Conservation (phyloP, 2,329 filamentous ascomycete species). For the Achaetomium macrosporum region DNA sequence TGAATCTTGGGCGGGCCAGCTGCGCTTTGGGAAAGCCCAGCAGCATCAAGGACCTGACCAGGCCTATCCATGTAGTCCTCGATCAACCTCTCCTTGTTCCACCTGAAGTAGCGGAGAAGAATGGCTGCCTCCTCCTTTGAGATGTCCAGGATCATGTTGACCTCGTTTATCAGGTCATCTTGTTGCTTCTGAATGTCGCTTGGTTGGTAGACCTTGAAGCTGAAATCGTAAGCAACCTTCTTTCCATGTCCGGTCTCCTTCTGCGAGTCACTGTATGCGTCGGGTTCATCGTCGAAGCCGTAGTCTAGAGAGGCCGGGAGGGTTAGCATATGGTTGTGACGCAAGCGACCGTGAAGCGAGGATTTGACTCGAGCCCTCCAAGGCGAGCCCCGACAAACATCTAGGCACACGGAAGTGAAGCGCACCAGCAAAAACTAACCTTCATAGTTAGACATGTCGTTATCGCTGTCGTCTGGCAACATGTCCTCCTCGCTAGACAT, state of each 20-base stretch:
- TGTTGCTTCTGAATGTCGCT: slow-evolving; percentile 79
- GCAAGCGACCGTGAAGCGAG: not conserved
- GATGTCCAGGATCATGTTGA: slow-evolving; percentile 85
- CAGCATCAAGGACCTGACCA: slow-evolving; percentile 72
- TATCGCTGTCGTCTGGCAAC: slow-evolving; percentile 71
- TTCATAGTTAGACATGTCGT: slow-evolving; percentile 52
- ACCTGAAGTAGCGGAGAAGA: slow-evolving; percentile 78
- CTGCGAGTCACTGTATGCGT: slow-evolving; percentile 46
- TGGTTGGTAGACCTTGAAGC: slow-evolving; percentile 76
- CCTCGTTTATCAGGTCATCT: slow-evolving; percentile 78
- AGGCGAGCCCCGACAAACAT: not conserved
- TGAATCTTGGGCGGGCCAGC: slow-evolving; percentile 61
- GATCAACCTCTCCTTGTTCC: slow-evolving; percentile 94
- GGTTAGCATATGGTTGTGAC: slow-evolving; percentile 1
- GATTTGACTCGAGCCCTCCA: not conserved
- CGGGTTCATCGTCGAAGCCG: slow-evolving; percentile 52
- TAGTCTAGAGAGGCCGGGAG: slow-evolving; percentile 40
- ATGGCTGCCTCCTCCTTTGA: slow-evolving; percentile 87
- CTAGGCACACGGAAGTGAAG: not conserved
- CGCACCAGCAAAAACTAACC: slow-evolving; percentile 33
- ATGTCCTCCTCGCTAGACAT: slow-evolving; percentile 73
- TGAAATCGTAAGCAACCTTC: slow-evolving; percentile 73
- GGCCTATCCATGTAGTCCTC: slow-evolving; percentile 94
- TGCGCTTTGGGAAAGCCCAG: slow-evolving; percentile 68
- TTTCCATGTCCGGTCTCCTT: slow-evolving; percentile 65